phyloP scores from a whole-genome alignment of 768 basidiomycete species.

The Boletus rubescentipes region DNA sequence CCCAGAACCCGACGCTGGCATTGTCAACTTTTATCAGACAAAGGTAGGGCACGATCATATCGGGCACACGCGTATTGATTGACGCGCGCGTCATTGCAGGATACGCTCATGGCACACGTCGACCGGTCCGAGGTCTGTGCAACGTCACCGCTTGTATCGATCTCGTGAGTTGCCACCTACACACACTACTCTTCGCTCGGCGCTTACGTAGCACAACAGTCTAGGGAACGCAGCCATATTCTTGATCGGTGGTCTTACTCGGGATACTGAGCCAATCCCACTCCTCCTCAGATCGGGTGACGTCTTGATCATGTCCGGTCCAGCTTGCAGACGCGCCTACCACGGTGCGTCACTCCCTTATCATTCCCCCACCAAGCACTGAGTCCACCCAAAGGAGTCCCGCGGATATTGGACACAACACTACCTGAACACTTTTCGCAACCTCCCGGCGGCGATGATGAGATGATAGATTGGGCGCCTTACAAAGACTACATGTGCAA shows the following conservation, averaged over 20 bases:
- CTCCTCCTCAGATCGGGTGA: slow-evolving; percentile 92
- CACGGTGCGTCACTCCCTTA: slow-evolving; percentile 62
- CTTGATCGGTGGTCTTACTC: slow-evolving; percentile 80
- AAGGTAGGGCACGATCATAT: slow-evolving; percentile 40
- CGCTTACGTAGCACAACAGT: slow-evolving; percentile 37
- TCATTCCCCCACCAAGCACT: background rate
- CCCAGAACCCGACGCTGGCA: slow-evolving; percentile 91
- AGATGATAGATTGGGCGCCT: slow-evolving; percentile 49
- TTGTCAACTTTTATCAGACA: slow-evolving; percentile 92
- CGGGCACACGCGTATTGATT: background rate
- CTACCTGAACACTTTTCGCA: slow-evolving; percentile 59
- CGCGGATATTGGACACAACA: slow-evolving; percentile 81
- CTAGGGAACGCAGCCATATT: slow-evolving; percentile 90
- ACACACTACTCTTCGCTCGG: background rate
- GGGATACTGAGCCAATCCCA: slow-evolving; percentile 73
- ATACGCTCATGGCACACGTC: slow-evolving; percentile 97
- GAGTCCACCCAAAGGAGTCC: slow-evolving; percentile 56
- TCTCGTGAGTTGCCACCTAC: slow-evolving; percentile 64
- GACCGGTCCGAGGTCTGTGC: slow-evolving; percentile 94
- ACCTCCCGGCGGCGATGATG: slow-evolving; percentile 25
- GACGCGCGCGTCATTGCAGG: slow-evolving; percentile 33
- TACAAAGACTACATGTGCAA: slow-evolving; percentile 65
- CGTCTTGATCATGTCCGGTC: slow-evolving; percentile 90
- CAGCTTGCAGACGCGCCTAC: slow-evolving; percentile 79
- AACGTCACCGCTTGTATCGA: slow-evolving; percentile 87